Percentiles rank a stretch among this genome's conserved stretches.
These are phyloP conservation scores for Mollisiaceae sp. DNA, from an alignment of 2,329 filamentous ascomycete species.

Conservation along the genomic window DNA sequence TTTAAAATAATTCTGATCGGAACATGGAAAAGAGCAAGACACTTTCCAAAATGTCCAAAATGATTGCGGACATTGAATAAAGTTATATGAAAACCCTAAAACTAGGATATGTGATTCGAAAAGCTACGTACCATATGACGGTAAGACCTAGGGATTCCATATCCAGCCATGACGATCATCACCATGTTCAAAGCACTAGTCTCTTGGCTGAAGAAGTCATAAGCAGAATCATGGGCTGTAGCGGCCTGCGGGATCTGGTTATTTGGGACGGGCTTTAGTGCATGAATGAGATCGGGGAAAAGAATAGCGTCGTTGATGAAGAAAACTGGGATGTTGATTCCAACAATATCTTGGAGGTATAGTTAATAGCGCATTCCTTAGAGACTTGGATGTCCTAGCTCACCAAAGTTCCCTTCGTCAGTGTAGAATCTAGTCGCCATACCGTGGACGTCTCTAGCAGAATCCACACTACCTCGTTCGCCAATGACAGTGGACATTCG, in stretches of 20 bases:
- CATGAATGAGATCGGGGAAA: constrained; percentile 68
- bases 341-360: constrained; percentile 59
- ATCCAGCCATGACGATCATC: constrained; percentile 67
- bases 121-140: constrained; percentile 51
- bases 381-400: constrained; percentile 33
- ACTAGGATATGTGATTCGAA: not conserved
- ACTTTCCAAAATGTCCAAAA: not conserved
- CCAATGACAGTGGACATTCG: constrained; percentile 44
- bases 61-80: not conserved
- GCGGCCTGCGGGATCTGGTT: constrained; percentile 70
- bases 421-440: constrained; percentile 74
- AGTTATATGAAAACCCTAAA: not conserved
- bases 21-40: not conserved
- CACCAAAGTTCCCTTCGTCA: constrained; percentile 73
- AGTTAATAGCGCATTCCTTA: not conserved
- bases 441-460: constrained; percentile 73
- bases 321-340: constrained; percentile 72
- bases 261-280: constrained; percentile 67
- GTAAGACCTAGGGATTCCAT: constrained; percentile 61
- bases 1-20: not conserved
- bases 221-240: constrained; percentile 68
- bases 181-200: constrained; percentile 63
- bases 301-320: constrained; percentile 72
- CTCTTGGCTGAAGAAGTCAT: constrained; percentile 71
- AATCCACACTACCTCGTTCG: constrained; percentile 67